A percentile compares a stretch with the other conserved stretches of the same genome.
These are phyloP conservation scores for Pseudogymnoascus sp. DNA, from an alignment of 2,329 filamentous ascomycete genomes.

Conservation along the genomic window DNA sequence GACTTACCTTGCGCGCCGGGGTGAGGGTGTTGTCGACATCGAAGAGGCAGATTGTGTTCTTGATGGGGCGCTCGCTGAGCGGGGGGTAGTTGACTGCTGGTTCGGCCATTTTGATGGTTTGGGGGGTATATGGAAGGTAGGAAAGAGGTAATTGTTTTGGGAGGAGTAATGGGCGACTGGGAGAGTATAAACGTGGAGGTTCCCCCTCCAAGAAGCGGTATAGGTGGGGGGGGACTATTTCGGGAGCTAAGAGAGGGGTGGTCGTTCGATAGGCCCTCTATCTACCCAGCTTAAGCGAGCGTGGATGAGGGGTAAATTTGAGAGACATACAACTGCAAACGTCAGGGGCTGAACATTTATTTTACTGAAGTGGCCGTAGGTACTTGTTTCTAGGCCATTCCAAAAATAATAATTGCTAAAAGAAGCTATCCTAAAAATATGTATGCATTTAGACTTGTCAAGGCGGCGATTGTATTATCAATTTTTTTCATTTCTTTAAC, in stretches of 20 bases:
- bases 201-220: neutral
- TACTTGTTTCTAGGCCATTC: neutral
- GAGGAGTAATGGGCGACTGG: neutral
- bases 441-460: neutral
- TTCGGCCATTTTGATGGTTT: conserved; percentile 5
- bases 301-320: conserved; percentile 1
- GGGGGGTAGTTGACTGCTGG: conserved; percentile 44
- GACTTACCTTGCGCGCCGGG: conserved; percentile 68
- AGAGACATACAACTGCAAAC: neutral
- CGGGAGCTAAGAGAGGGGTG: conserved; percentile 9
- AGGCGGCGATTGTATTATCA: neutral
- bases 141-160: neutral
- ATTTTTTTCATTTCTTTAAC: conserved; percentile 10
- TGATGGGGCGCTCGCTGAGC: conserved; percentile 74
- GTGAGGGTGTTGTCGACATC: conserved; percentile 94
- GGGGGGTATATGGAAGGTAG: neutral
- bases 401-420: neutral
- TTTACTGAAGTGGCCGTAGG: neutral
- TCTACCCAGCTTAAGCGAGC: conserved; percentile 2
- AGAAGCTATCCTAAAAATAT: neutral
- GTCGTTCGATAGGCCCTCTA: neutral
- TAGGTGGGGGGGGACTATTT: conserved; percentile 6
- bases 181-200: conserved; percentile 5
- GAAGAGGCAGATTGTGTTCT: conserved; percentile 91
- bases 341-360: neutral